phyloP scores from a whole-genome alignment of 495 filamentous ascomycete species.

The Podospora pseudocomata region DNA sequence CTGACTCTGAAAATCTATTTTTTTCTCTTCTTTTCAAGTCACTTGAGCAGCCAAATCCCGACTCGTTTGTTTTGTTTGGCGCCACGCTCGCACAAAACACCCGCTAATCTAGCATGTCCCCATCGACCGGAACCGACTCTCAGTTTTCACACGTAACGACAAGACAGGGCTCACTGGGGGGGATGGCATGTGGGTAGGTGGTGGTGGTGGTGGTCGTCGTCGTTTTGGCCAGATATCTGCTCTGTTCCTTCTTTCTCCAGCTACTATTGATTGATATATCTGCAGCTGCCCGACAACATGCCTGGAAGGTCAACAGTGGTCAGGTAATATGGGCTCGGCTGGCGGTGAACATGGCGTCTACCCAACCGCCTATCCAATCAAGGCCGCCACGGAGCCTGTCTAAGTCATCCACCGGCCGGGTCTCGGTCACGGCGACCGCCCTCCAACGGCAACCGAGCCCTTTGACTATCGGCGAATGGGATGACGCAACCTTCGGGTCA shows the following conservation, averaged over 20 bases:
- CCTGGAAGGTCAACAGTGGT: constrained; percentile 2
- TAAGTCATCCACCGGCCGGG: constrained; percentile 18
- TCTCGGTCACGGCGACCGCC: constrained; percentile 22
- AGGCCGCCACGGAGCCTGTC: constrained; percentile 2
- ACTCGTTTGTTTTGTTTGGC: constrained; percentile 2
- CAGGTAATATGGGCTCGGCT: constrained; percentile 11
- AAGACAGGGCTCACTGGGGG: not conserved
- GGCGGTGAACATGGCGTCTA: constrained; percentile 21
- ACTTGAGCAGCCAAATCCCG: not conserved
- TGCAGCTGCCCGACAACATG: constrained; percentile 13
- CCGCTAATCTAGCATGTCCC: constrained; percentile 16
- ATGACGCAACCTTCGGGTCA: constrained; percentile 15
- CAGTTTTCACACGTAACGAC: not conserved
- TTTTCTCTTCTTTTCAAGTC: constrained; percentile 1
- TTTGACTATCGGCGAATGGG: constrained; percentile 11
- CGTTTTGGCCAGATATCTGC: not conserved
- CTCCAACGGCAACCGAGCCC: constrained; percentile 20
- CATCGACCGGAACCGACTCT: constrained; percentile 10
- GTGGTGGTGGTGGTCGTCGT: not conserved
- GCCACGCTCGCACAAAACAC: constrained; percentile 1
- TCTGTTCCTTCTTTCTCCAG: constrained; percentile 1
- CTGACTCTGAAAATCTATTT: not conserved
- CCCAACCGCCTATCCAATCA: constrained; percentile 18
- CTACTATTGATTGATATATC: constrained; percentile 11
- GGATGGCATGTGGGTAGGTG: not conserved